A percentile compares a stretch with the other conserved stretches of the same genome.
Conservation (phyloP, 495 filamentous ascomycete genomes). For the Pseudotulostoma volvatum region DNA sequence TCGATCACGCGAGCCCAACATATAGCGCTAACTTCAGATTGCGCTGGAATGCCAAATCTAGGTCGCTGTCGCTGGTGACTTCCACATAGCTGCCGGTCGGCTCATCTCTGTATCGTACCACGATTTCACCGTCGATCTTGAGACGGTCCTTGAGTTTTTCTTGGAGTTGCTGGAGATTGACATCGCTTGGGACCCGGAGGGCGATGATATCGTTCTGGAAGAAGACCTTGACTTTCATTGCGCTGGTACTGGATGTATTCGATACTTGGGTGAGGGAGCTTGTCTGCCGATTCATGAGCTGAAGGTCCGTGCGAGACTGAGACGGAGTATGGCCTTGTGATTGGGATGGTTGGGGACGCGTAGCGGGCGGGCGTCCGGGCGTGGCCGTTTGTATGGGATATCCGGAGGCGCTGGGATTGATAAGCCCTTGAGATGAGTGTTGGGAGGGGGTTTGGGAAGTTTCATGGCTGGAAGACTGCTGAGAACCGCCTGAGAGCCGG, state of each 20-base stretch:
- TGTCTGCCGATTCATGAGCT: conserved; percentile 47
- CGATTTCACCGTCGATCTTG: conserved; percentile 55
- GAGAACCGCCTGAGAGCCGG: conserved; percentile 52
- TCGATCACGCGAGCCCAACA: conserved; percentile 40
- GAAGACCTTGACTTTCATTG: conserved; percentile 87
- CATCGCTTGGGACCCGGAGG: conserved; percentile 69
- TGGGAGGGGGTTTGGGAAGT: conserved; percentile 42
- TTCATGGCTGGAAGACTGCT: conserved; percentile 45
- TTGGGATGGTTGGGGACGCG: conserved; percentile 34
- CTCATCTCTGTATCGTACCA: conserved; percentile 79
- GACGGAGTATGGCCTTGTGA: conserved; percentile 26
- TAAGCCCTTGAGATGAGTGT: conserved; percentile 58
- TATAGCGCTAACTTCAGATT: conserved; percentile 78
- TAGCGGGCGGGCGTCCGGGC: conserved; percentile 42
- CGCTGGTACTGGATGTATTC: conserved; percentile 27
- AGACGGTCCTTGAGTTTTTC: conserved; percentile 67
- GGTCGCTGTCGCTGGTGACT: conserved; percentile 61
- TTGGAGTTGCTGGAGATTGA: conserved; percentile 59
- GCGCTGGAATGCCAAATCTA: conserved; percentile 61
- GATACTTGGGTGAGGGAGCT: conserved; percentile 49
- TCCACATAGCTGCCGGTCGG: conserved; percentile 53
- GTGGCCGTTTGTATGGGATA: conserved; percentile 40
- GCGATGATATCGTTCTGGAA: conserved; percentile 82
- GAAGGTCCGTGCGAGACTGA: conserved; percentile 22
- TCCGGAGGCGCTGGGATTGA: conserved; percentile 34